phyloP scores from a whole-genome alignment of 371 early-diverging fungal species.

The Mycotypha africana region DNA sequence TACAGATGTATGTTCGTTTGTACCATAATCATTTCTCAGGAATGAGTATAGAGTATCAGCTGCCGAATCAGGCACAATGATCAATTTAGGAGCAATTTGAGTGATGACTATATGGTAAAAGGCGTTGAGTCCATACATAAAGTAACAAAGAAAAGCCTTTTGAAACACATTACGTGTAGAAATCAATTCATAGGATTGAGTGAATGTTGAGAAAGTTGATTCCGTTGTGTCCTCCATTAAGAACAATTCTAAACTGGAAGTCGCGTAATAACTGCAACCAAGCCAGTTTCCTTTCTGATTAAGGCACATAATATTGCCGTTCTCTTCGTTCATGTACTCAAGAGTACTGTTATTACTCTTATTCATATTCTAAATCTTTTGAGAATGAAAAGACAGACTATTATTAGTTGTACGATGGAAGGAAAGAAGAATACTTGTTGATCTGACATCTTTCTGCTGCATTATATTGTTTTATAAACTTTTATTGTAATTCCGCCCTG shows the following conservation, averaged over 20 bases:
- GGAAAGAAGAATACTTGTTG: no score
- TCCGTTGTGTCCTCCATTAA: constrained; percentile 57
- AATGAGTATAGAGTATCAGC: neutral
- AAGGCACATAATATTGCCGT: constrained; percentile 38
- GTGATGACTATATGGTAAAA: constrained; percentile 3
- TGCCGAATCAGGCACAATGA: constrained; percentile 4
- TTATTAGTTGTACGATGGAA: no score
- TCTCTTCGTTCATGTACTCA: neutral
- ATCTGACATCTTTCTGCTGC: no score
- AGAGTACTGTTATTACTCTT: no score
- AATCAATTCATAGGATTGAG: constrained; percentile 28
- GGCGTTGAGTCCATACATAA: neutral
- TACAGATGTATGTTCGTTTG: neutral
- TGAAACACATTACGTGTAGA: constrained; percentile 21
- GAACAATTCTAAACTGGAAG: constrained; percentile 30
- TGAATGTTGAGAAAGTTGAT: no score
- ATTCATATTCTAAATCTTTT: no score
- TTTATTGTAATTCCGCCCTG: no score
- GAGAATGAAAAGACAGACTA: no score
- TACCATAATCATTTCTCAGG: constrained; percentile 5
- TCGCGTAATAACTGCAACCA: constrained; percentile 53
- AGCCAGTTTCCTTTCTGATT: constrained; percentile 30
- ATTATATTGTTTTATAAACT: no score
- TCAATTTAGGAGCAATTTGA: constrained; percentile 1
- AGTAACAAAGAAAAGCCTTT: neutral